These are phyloP conservation scores for Astraeus odoratus DNA, from an alignment of 768 basidiomycete species.

Conservation along the genomic window DNA sequence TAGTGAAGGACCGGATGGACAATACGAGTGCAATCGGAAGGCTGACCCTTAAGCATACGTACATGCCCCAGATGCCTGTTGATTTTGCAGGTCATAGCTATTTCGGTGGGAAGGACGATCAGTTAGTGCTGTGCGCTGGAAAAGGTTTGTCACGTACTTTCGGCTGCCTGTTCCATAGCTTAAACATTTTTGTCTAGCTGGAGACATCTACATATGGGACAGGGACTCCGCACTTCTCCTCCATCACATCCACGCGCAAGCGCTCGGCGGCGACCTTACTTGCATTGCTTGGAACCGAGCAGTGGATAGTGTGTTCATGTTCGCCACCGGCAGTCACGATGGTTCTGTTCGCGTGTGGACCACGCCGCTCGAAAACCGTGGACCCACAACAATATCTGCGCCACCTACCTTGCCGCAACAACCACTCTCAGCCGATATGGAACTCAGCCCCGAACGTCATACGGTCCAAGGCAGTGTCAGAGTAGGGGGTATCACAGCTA, in stretches of 20 bases:
- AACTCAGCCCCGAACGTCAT: not conserved
- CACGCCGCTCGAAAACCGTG: constrained; percentile 9
- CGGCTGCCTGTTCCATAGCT: not conserved
- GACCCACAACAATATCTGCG: not conserved
- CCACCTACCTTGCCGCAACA: not conserved
- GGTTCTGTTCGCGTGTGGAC: constrained; percentile 68
- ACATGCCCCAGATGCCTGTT: constrained; percentile 58
- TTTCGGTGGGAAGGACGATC: constrained; percentile 67
- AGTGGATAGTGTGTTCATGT: constrained; percentile 55
- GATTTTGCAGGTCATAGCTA: constrained; percentile 72
- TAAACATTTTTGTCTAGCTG: constrained; percentile 38
- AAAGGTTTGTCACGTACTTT: constrained; percentile 40
- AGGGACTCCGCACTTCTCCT: constrained; percentile 62
- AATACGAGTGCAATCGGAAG: constrained; percentile 17
- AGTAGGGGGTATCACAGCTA: not conserved
- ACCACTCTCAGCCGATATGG: not conserved
- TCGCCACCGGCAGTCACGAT: constrained; percentile 66
- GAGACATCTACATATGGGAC: constrained; percentile 78
- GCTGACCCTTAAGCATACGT: constrained; percentile 51
- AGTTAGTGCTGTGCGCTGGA: constrained; percentile 66
- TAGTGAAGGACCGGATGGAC: constrained; percentile 42
- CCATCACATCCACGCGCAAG: constrained; percentile 55
- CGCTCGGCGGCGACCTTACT: constrained; percentile 53
- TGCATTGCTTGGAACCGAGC: constrained; percentile 70
- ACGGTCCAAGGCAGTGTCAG: not conserved